Evolutionary conservation across 2,329 filamentous ascomycete species (phyloP).

Genomic region (Nemania abortiva): DNA sequence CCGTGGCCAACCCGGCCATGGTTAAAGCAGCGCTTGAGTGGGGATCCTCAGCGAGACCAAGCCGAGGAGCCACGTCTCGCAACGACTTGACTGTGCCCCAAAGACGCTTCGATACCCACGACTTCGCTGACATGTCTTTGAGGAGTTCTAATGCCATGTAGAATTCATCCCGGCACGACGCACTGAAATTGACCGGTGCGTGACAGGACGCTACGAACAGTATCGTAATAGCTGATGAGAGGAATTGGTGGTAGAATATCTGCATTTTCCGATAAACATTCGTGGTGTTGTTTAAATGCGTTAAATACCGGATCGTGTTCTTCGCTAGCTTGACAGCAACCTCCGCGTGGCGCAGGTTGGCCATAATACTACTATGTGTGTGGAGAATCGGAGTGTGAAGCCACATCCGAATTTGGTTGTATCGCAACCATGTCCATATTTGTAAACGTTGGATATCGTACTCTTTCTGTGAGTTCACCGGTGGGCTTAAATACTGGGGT

Average conservation of each 20-base stretch:
- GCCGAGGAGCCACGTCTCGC: conserved; percentile 76
- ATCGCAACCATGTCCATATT: conserved; percentile 85
- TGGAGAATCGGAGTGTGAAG: conserved; percentile 91
- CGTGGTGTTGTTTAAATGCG: conserved; percentile 76
- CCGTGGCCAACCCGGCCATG: conserved; percentile 66
- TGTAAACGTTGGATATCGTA: conserved; percentile 80
- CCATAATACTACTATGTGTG: conserved; percentile 83
- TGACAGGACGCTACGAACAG: conserved; percentile 83
- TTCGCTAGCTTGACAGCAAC: conserved; percentile 80
- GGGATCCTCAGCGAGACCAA: conserved; percentile 70
- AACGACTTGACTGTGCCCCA: conserved; percentile 79
- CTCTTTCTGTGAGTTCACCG: conserved; percentile 59
- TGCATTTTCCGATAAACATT: conserved; percentile 79
- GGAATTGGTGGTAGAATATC: conserved; percentile 84
- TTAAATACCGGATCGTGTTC: conserved; percentile 79
- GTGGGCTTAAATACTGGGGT: conserved; percentile 48
- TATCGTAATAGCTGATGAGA: conserved; percentile 79
- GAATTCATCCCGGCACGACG: conserved; percentile 78
- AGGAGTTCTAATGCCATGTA: conserved; percentile 82
- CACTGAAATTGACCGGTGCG: conserved; percentile 77
- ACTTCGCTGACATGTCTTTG: conserved; percentile 77
- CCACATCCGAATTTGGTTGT: conserved; percentile 91
- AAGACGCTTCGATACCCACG: conserved; percentile 77
- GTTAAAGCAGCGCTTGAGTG: conserved; percentile 65
- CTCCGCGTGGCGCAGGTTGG: conserved; percentile 78